Base-by-base conservation (phyloP, 208 protist genomes). In the Blastocrithidia nonstop region DNA sequence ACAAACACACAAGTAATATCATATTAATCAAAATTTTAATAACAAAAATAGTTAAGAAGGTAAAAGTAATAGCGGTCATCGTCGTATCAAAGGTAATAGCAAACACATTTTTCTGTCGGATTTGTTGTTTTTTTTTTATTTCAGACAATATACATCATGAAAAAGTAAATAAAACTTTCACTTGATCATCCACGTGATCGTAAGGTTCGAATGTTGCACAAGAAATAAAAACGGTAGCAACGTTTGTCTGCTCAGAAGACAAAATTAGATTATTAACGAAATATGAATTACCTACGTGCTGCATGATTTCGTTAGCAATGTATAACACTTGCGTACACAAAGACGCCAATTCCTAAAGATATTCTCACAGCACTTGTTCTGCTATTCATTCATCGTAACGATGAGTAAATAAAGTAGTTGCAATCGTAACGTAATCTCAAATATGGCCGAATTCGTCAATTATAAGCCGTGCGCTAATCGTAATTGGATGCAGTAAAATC, bases 301-400 rank as follows among this genome's bases (percentile, higher is more conserved):
- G 68, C 66, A 20, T 90, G 81, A 76, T 86, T 90, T 38, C 68
- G 75, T 9, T 66, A 79, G 48, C 75, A 84, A 58, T 80, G 70
- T 42, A 31, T 67, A 4, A 54, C 69, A 5, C 66, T 86, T 5
- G 63, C 63, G 22, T 59, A 58, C 41, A 50, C 54, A 20, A 29
- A 15, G 13, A 16, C 41, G 20, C 47, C 62, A 6, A 55, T 81
- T 27, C 50, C 69, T 17, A 37, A 38, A 8, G 72, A 77, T 27
- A 61, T 61, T 26, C 40, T 67, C 20, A 33, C 42, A 45, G 33
- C 54, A 11, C 64, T 89, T 15, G 57, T 60, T 36, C 50, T 61
- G 50, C 41, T 83, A 17, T 84, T 82, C 48, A 51, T 86, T 27
- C 54, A 66, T 27, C 69, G 81, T 15, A 74, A 86, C 53, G 62